Base-by-base conservation (phyloP, 2,329 filamentous ascomycete species). In the Monosporascus sp. region DNA sequence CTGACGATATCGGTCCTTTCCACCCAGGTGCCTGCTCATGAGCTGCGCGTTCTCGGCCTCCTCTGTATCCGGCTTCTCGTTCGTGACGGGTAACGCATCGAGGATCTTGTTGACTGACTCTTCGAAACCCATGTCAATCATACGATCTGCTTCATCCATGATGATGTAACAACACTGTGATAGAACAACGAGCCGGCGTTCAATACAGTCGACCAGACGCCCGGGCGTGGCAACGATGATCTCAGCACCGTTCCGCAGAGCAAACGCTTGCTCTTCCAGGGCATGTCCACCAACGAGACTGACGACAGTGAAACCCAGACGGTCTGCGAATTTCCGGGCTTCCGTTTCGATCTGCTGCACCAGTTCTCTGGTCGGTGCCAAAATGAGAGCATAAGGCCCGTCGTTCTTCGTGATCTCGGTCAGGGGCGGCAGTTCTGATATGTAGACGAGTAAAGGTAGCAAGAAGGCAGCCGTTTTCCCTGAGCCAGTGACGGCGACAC, bases 221-320 rank as follows among this genome's bases (percentile, higher is more conserved):
- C 94, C 94, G 0, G 94, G 94, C 0, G 94, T 99, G n/a, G 94
- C 94, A 61, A 99, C 96, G 65, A 99, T 90, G 61, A 99, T 97
- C 71, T 99, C 93, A 1, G 93, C 93, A 52, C 94, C 94, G 63
- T 97, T 90, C 36, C 92, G 85, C 57, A 97, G 80, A 55, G 89
- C 90, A 73, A 88, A 96, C 3, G 89, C 87, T 71, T 99, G 94
- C 69, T 97, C 92, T 71, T 97, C 94, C 45, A 97, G 81, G 0
- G 89, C 89, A 74, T 97, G 94, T 58, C 94, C 94, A 81, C 94
- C 94, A n/a, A 99, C 92, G 52, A 99, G 92, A 75, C 91, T 96
- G 53, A 97, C 94, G 56, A 93, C 93, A 51, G 86, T 95, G 76
- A 96, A 99, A 3, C 92, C 93, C 1, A 97, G 83, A 0, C 92